These are phyloP conservation scores for Aspergillus ochraceus DNA, from an alignment of 2,329 filamentous ascomycete genomes.

Conservation along the genomic window DNA sequence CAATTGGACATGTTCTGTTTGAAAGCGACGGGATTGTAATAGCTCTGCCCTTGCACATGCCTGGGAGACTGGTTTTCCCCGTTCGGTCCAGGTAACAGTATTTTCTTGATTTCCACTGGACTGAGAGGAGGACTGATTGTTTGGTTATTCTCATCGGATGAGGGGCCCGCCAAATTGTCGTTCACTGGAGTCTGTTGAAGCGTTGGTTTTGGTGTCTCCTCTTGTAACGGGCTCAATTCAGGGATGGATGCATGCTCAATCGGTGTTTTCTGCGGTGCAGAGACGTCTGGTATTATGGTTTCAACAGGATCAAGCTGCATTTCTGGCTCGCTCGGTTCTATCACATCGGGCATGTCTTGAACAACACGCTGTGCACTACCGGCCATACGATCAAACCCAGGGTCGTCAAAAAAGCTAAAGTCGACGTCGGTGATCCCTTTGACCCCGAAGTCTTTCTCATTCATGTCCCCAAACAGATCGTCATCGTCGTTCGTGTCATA, in stretches of 20 bases:
- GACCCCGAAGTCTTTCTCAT: constrained; percentile 54
- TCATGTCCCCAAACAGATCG: constrained; percentile 60
- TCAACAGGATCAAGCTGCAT: constrained; percentile 12
- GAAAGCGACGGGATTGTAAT: constrained; percentile 55
- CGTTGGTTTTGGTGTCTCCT: background rate
- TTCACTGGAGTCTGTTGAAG: constrained; percentile 8
- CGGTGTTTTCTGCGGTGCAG: constrained; percentile 1
- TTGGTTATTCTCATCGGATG: constrained; percentile 23
- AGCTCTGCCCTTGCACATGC: constrained; percentile 37
- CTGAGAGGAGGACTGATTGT: constrained; percentile 43
- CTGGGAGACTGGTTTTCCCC: constrained; percentile 8
- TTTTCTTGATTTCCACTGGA: constrained; percentile 44
- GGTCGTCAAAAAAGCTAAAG: constrained; percentile 65
- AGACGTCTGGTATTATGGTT: background rate
- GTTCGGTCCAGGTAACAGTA: constrained; percentile 40
- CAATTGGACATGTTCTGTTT: constrained; percentile 48
- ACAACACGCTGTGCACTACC: constrained; percentile 14
- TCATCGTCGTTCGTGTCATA: constrained; percentile 49
- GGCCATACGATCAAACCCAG: constrained; percentile 35
- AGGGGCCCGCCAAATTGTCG: constrained; percentile 2
- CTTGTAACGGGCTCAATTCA: constrained; percentile 2
- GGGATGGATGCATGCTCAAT: constrained; percentile 1
- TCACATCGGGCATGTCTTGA: constrained; percentile 16
- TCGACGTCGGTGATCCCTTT: constrained; percentile 62
- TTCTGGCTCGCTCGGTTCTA: constrained; percentile 13